These are phyloP conservation scores for Suillus cothurnatus DNA, from an alignment of 768 basidiomycete species.

Conservation along the genomic window DNA sequence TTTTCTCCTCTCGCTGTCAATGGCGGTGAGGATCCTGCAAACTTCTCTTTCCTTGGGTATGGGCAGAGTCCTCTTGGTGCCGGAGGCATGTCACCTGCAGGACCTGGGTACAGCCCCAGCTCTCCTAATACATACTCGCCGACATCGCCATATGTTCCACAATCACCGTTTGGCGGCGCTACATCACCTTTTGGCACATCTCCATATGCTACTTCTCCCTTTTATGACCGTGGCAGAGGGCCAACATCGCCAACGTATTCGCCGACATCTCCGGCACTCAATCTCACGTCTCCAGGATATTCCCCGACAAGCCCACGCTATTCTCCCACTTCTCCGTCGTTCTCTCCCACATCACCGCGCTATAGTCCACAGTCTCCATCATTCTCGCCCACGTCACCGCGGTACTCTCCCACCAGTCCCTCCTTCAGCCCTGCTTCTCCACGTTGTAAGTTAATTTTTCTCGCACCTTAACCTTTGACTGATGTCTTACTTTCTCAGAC, in stretches of 20 bases:
- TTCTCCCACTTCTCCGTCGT: slow-evolving; percentile 82
- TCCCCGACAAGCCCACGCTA: slow-evolving; percentile 77
- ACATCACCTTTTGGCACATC: slow-evolving; percentile 83
- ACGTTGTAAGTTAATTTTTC: slow-evolving; percentile 56
- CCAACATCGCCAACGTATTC: slow-evolving; percentile 85
- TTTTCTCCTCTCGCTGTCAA: slow-evolving; percentile 95
- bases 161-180: slow-evolving; percentile 80
- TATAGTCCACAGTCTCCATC: slow-evolving; percentile 91
- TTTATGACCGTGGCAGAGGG: slow-evolving; percentile 65
- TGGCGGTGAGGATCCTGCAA: slow-evolving; percentile 79
- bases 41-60: slow-evolving; percentile 73
- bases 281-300: slow-evolving; percentile 76
- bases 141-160: slow-evolving; percentile 87
- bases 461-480: neutral
- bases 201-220: slow-evolving; percentile 84
- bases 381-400: slow-evolving; percentile 88
- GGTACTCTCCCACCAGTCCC: slow-evolving; percentile 88
- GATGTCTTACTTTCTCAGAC: slow-evolving; percentile 44
- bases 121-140: slow-evolving; percentile 90
- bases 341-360: slow-evolving; percentile 82
- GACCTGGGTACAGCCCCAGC: slow-evolving; percentile 87
- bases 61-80: slow-evolving; percentile 86
- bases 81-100: slow-evolving; percentile 87
- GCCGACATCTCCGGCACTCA: slow-evolving; percentile 83
- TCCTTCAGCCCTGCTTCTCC: slow-evolving; percentile 95